Percentiles rank a stretch among this genome's conserved stretches.
Evolutionary conservation across 768 basidiomycete species (phyloP).

Genomic region (Boletus reticulatus): DNA sequence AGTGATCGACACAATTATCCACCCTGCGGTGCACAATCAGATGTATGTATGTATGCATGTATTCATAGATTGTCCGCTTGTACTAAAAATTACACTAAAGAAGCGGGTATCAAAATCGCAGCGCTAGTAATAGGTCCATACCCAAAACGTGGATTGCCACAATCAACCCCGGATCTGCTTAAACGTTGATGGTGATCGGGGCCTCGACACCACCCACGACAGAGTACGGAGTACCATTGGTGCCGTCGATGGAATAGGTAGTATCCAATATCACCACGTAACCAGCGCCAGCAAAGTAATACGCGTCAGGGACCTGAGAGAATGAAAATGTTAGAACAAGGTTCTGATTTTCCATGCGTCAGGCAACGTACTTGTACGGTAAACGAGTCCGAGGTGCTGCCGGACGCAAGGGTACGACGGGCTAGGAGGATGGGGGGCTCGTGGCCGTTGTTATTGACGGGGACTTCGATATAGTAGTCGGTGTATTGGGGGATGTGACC

Average conservation of each 20-base stretch:
- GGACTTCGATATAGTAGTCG: constrained; percentile 35
- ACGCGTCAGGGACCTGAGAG: constrained; percentile 24
- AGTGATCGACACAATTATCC: too few relatives aligned
- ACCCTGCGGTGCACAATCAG: background rate
- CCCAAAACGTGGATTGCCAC: background rate
- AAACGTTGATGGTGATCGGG: constrained; percentile 16
- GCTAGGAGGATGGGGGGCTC: constrained; percentile 31
- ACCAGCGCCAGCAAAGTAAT: constrained; percentile 17
- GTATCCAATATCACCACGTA: constrained; percentile 26
- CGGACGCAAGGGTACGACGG: constrained; percentile 15
- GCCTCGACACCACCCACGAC: constrained; percentile 20
- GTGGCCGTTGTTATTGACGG: constrained; percentile 28
- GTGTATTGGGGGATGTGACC: constrained; percentile 22
- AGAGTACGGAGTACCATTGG: constrained; percentile 20
- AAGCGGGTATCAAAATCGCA: background rate
- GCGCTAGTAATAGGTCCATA: too few relatives aligned
- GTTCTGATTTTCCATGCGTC: too few relatives aligned
- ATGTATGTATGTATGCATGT: background rate
- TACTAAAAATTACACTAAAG: background rate
- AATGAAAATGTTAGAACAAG: background rate
- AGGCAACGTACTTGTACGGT: constrained; percentile 14
- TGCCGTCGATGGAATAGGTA: constrained; percentile 21
- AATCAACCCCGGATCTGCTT: background rate
- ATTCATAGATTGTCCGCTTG: background rate
- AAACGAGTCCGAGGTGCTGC: constrained; percentile 11